Conservation (phyloP, 1,284 basidiomycete species). For the Rhodotorula sp. region DNA sequence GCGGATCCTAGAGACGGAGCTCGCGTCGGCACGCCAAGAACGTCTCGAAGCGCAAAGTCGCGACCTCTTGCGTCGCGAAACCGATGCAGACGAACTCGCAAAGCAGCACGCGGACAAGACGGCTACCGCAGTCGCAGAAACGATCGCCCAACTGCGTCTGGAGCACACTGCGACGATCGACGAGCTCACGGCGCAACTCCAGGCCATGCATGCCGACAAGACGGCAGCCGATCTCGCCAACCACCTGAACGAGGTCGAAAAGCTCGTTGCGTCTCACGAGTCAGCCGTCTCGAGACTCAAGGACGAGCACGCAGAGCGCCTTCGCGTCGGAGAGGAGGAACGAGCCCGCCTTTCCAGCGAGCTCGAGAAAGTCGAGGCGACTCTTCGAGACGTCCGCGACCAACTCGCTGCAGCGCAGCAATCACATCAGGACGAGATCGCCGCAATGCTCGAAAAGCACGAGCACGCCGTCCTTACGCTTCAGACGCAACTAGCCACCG, state of each 20-base stretch:
- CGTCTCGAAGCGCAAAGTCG: not conserved
- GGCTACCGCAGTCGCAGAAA: conserved; percentile 51
- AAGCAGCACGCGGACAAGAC: conserved; percentile 41
- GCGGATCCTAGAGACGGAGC: conserved; percentile 65
- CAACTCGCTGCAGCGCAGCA: not conserved
- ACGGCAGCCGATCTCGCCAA: not conserved
- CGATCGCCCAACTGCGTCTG: conserved; percentile 56
- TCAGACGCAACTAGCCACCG: not conserved
- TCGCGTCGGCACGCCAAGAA: not conserved
- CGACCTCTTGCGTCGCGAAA: not conserved
- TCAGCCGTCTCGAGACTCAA: no score
- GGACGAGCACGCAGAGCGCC: no score
- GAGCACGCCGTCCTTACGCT: not conserved
- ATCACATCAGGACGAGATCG: no score
- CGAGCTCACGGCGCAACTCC: not conserved
- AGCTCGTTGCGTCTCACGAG: not conserved
- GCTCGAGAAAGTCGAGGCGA: not conserved
- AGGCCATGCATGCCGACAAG: not conserved
- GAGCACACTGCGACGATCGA: conserved; percentile 8
- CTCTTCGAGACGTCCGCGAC: not conserved
- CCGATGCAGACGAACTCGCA: conserved; percentile 26
- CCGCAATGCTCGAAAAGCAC: not conserved
- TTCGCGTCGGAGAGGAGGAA: no score
- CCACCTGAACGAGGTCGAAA: not conserved
- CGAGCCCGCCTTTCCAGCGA: not conserved